A percentile compares a stretch with the other conserved stretches of the same genome.
Evolutionary conservation across 2,329 filamentous ascomycete genomes (phyloP).

Genomic region (Venturia asperata): DNA sequence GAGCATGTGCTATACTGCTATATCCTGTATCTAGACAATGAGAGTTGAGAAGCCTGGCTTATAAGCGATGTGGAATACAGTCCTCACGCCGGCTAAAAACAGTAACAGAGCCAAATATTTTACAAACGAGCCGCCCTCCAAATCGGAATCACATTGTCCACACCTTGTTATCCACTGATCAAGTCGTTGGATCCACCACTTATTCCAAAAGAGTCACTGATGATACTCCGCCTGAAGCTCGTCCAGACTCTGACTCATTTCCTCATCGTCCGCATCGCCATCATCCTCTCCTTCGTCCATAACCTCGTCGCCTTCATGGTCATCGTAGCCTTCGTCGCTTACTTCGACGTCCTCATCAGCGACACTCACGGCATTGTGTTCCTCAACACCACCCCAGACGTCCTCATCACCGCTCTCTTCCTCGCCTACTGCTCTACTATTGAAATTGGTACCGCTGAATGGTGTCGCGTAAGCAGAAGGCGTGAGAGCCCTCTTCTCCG

Average conservation of each 20-base stretch:
- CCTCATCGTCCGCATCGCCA: slow-evolving; percentile 6
- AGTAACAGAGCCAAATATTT: not conserved
- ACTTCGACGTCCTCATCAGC: slow-evolving; percentile 10
- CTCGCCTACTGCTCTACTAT: not conserved
- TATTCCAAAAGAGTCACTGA: not conserved
- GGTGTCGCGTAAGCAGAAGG: slow-evolving; percentile 20
- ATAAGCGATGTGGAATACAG: not conserved
- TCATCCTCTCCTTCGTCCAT: slow-evolving; percentile 2
- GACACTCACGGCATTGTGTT: not conserved
- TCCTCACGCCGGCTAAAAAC: not conserved
- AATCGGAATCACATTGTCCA: not conserved
- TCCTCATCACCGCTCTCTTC: slow-evolving; percentile 13
- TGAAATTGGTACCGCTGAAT: slow-evolving; percentile 10
- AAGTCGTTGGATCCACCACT: not conserved
- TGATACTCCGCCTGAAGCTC: slow-evolving; percentile 14
- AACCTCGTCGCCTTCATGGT: slow-evolving; percentile 5
- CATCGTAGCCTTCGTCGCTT: slow-evolving; percentile 10
- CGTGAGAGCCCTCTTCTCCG: slow-evolving; percentile 17
- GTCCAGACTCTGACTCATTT: not conserved
- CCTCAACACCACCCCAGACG: slow-evolving; percentile 15
- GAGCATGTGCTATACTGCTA: not conserved
- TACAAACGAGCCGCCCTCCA: not conserved
- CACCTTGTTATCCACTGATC: not conserved
- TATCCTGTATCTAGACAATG: not conserved
- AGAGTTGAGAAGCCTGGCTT: not conserved